Evolutionary conservation across 1,284 basidiomycete species (phyloP).

Genomic region (Austroboletus niveus): DNA sequence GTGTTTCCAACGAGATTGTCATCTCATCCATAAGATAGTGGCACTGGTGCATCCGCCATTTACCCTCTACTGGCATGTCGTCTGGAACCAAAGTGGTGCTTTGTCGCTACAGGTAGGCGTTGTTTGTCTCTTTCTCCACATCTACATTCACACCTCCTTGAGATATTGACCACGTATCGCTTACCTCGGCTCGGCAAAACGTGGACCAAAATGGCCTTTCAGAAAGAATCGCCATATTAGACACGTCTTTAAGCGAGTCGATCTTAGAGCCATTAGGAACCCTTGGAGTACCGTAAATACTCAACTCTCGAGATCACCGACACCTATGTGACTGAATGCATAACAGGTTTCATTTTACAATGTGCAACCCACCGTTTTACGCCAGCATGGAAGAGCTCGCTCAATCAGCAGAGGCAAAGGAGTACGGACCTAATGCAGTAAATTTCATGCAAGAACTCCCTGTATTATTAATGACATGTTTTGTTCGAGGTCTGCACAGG

Average conservation of each 20-base stretch:
- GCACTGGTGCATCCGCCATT: constrained; percentile 88
- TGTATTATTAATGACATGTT: constrained; percentile 1
- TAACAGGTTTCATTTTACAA: constrained; percentile 64
- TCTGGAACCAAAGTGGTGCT: constrained; percentile 51
- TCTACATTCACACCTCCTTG: constrained; percentile 1
- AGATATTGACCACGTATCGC: constrained; percentile 72
- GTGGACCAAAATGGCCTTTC: constrained; percentile 53
- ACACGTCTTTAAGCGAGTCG: constrained; percentile 36
- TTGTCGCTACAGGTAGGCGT: constrained; percentile 68
- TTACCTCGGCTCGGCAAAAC: constrained; percentile 52
- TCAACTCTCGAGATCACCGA: not conserved
- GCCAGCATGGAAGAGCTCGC: constrained; percentile 65
- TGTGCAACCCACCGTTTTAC: constrained; percentile 98
- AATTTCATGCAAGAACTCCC: not conserved
- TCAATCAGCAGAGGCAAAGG: constrained; percentile 60
- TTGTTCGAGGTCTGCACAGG: constrained; percentile 71
- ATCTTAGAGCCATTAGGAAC: constrained; percentile 50
- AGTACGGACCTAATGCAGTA: constrained; percentile 63
- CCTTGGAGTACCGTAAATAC: constrained; percentile 16
- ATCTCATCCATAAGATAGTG: constrained; percentile 46
- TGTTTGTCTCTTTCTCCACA: not conserved
- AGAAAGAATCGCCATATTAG: constrained; percentile 48
- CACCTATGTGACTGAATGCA: not conserved
- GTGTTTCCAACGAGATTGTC: not conserved
- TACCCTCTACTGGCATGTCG: constrained; percentile 80